phyloP scores from a whole-genome alignment of 2,329 filamentous ascomycete species.

The Zymoseptoria crescenta region DNA sequence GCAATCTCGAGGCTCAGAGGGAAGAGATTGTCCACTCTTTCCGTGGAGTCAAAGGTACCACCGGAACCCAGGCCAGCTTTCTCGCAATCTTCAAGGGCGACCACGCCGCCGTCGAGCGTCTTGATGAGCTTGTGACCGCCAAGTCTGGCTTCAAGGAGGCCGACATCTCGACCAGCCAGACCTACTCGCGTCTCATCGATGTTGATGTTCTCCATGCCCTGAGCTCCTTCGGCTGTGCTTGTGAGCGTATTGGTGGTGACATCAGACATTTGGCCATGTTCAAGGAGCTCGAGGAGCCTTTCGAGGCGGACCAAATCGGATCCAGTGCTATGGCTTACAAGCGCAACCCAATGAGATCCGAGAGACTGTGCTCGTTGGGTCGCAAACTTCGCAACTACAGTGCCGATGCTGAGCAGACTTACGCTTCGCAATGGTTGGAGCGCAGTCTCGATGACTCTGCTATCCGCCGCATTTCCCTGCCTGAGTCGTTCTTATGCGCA shows the following conservation, averaged over 20 bases:
- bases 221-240: slow-evolving; percentile 68
- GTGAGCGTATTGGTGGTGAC: slow-evolving; percentile 64
- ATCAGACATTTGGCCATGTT: slow-evolving; percentile 65
- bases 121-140: slow-evolving; percentile 56
- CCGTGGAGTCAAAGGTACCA: slow-evolving; percentile 66
- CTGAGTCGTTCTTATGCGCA: slow-evolving; percentile 42
- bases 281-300: slow-evolving; percentile 82
- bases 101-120: slow-evolving; percentile 51
- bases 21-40: slow-evolving; percentile 56
- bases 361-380: slow-evolving; percentile 53
- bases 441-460: slow-evolving; percentile 70
- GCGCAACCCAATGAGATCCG: slow-evolving; percentile 52
- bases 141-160: slow-evolving; percentile 57
- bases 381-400: slow-evolving; percentile 44
- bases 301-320: slow-evolving; percentile 72
- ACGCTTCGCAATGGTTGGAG: slow-evolving; percentile 68
- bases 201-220: slow-evolving; percentile 74
- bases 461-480: slow-evolving; percentile 50
- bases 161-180: slow-evolving; percentile 63
- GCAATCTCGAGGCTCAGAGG: slow-evolving; percentile 62
- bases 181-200: slow-evolving; percentile 76
- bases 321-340: slow-evolving; percentile 61
- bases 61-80: slow-evolving; percentile 72
- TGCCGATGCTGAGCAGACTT: slow-evolving; percentile 56
- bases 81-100: slow-evolving; percentile 59